Percentiles rank a stretch among this genome's conserved stretches.
These are phyloP conservation scores for Lagenidium sp. DNA, from an alignment of 352 stramenopile species.

Conservation along the genomic window DNA sequence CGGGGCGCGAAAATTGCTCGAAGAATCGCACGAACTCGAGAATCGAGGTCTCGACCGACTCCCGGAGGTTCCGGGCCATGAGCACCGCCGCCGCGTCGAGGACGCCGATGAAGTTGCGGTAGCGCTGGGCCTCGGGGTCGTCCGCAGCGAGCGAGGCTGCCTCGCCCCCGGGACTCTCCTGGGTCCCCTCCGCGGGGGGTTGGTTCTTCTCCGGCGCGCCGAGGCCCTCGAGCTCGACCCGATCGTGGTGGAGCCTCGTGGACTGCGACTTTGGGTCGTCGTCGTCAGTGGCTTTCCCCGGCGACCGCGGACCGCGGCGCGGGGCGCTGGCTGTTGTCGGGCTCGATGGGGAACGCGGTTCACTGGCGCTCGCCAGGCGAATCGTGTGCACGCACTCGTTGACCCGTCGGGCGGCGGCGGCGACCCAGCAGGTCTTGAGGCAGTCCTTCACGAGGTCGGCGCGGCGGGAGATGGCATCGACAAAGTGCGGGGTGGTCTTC, in stretches of 20 bases:
- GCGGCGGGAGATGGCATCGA: constrained; percentile 64
- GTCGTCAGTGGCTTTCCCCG: too few species aligned
- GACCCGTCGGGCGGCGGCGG: constrained; percentile 55
- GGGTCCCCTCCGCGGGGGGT: too few species aligned
- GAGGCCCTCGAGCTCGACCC: constrained; percentile 47
- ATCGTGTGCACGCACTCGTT: constrained; percentile 41
- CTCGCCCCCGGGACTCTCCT: too few species aligned
- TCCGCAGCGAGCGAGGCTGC: constrained; percentile 5
- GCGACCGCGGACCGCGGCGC: too few species aligned
- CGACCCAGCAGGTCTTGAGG: constrained; percentile 75
- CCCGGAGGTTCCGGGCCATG: constrained; percentile 87
- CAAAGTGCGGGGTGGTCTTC: constrained; percentile 79
- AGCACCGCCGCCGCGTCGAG: constrained; percentile 79
- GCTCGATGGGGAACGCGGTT: too few species aligned
- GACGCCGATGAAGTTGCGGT: constrained; percentile 53
- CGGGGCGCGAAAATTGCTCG: constrained; percentile 41
- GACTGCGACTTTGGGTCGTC: too few species aligned
- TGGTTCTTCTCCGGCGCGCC: too few species aligned
- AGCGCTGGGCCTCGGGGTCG: constrained; percentile 33
- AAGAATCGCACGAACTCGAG: constrained; percentile 66
- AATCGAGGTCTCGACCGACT: constrained; percentile 81
- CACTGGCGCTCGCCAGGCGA: too few species aligned
- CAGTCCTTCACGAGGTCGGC: constrained; percentile 83
- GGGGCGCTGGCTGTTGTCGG: too few species aligned
- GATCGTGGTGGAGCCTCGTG: constrained; percentile 31